phyloP scores from a whole-genome alignment of 2,329 filamentous ascomycete species.

The Fusarium sp. region DNA sequence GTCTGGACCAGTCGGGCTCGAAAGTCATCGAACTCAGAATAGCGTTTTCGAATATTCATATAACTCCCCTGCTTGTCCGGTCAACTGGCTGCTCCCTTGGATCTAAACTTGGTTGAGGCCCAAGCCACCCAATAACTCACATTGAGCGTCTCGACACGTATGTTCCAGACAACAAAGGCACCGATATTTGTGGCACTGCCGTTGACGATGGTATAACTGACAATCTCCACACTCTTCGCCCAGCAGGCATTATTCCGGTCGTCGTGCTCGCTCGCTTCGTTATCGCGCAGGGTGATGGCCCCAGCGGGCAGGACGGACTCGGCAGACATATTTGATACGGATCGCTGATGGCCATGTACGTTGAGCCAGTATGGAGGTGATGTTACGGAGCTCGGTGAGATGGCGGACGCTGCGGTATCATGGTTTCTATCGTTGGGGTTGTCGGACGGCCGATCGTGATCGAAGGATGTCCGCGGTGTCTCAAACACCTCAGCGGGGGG shows the following conservation, averaged over 20 bases:
- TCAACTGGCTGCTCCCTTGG: conserved; percentile 6
- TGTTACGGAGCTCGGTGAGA: conserved; percentile 51
- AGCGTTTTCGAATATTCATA: conserved; percentile 79
- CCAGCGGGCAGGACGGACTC: conserved; percentile 66
- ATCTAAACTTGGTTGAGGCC: conserved; percentile 43
- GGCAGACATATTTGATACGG: conserved; percentile 62
- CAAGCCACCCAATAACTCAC: conserved; percentile 59
- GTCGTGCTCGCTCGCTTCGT: conserved; percentile 68
- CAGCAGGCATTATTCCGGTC: conserved; percentile 73
- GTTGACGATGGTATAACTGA: conserved; percentile 71
- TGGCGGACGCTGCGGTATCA: conserved; percentile 43
- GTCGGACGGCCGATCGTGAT: conserved; percentile 29
- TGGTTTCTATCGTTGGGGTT: conserved; percentile 29
- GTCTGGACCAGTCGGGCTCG: conserved; percentile 80
- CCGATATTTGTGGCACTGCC: conserved; percentile 74
- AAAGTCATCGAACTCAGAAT: conserved; percentile 94
- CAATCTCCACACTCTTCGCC: conserved; percentile 75
- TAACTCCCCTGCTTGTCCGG: conserved; percentile 66
- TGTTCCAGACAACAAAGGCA: conserved; percentile 97
- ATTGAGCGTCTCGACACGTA: conserved; percentile 87
- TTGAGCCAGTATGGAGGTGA: conserved; percentile 64
- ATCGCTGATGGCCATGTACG: conserved; percentile 55
- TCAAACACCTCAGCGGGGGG: conserved; percentile 43
- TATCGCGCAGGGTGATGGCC: conserved; percentile 75
- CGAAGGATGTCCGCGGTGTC: conserved; percentile 48